Evolutionary conservation across 768 basidiomycete species (phyloP).

Genomic region (Agrocybe chaxingu): DNA sequence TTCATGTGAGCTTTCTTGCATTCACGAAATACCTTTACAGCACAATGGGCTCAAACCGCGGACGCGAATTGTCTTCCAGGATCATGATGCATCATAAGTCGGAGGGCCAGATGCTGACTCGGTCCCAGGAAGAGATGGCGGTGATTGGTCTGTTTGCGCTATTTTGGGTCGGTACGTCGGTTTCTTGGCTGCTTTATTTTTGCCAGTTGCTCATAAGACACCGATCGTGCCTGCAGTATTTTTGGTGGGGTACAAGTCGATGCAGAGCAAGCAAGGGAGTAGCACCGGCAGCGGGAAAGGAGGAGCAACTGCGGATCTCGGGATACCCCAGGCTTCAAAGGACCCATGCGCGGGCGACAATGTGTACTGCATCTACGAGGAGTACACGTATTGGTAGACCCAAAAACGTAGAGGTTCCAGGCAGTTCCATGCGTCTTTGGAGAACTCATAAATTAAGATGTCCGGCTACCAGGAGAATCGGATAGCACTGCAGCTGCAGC

Average conservation of each 20-base stretch:
- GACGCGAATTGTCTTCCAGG: slow-evolving; percentile 29
- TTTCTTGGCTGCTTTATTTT: not conserved
- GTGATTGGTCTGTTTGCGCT: slow-evolving; percentile 70
- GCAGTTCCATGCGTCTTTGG: not conserved
- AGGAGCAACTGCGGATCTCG: slow-evolving; percentile 11
- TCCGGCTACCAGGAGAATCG: not conserved
- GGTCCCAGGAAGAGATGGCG: slow-evolving; percentile 70
- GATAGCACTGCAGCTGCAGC: no score
- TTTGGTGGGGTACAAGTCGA: slow-evolving; percentile 43
- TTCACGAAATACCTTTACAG: not conserved
- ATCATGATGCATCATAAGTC: slow-evolving; percentile 65
- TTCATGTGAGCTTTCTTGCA: slow-evolving; percentile 48
- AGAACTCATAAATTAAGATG: not conserved
- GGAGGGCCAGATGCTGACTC: slow-evolving; percentile 60
- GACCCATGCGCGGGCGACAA: slow-evolving; percentile 56
- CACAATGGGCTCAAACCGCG: not conserved
- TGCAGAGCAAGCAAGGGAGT: slow-evolving; percentile 24
- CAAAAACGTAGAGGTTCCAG: not conserved
- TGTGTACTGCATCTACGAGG: slow-evolving; percentile 68
- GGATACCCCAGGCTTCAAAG: slow-evolving; percentile 12
- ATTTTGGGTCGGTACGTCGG: slow-evolving; percentile 69
- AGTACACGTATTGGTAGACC: slow-evolving; percentile 34
- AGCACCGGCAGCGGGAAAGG: slow-evolving; percentile 19
- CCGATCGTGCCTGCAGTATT: slow-evolving; percentile 22
- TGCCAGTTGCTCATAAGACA: not conserved